A percentile compares a stretch with the other conserved stretches of the same genome.
Conservation (phyloP, 345 rosid species). For the Laguncularia racemosa region DNA sequence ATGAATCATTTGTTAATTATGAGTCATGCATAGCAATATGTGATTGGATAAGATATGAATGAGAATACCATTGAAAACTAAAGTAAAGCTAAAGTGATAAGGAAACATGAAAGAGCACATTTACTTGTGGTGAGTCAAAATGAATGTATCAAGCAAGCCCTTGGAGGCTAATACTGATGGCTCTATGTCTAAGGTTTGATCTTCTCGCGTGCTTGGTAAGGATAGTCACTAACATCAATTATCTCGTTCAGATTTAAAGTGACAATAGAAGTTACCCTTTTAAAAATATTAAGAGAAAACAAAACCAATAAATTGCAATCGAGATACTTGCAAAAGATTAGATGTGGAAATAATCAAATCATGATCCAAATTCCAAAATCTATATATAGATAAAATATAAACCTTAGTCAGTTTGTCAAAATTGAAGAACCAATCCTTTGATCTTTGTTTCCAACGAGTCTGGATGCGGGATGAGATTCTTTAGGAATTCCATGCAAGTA, state of each 20-base stretch:
- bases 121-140: slow-evolving; percentile 75
- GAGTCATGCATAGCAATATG: no score
- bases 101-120: slow-evolving; percentile 6
- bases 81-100: neutral
- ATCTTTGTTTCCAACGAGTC: slow-evolving; percentile 79
- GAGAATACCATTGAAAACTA: no score
- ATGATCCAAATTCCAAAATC: no score
- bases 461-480: slow-evolving; percentile 73
- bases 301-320: neutral
- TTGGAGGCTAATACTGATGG: slow-evolving; percentile 89
- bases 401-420: slow-evolving; percentile 91
- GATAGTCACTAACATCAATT: slow-evolving; percentile 81
- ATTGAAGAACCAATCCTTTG: slow-evolving; percentile 70
- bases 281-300: neutral
- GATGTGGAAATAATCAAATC: neutral
- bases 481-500: slow-evolving; percentile 41
- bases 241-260: slow-evolving; percentile 75
- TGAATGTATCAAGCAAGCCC: slow-evolving; percentile 93
- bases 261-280: slow-evolving; percentile 57
- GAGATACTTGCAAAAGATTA: neutral
- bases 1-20: no score
- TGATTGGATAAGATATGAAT: no score
- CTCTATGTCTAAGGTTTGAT: slow-evolving; percentile 79
- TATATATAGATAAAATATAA: neutral
- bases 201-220: slow-evolving; percentile 74